Base-by-base conservation (phyloP, 1,284 basidiomycete species). In the Pseudozyma sp. region DNA sequence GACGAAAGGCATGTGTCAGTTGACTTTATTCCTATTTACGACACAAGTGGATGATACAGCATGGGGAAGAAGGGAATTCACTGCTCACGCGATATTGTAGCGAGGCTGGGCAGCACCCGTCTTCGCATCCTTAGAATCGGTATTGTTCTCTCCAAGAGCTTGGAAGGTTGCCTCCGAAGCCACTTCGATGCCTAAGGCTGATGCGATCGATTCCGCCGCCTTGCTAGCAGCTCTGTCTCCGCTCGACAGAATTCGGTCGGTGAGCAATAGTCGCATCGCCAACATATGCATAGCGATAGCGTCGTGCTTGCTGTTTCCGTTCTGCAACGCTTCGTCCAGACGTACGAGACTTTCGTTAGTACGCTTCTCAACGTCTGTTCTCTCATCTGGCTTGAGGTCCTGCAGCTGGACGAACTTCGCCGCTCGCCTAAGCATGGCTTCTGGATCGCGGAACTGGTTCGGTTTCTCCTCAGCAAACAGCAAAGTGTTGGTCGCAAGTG, bases 401-500 rank as follows among this genome's bases (percentile, higher is more conserved):
- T n/a, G 35, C 10, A 55, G 40, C 6, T 66, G 19, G 6, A 59
- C 58, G 35, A 65, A 63, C 13, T 31, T 56, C n/a, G 71, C 71
- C 3, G 77, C 77, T 14, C 77, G 68, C 16, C 77, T 57, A 6
- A 81, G 43, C 6, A 56, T 70, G 9, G 52, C 47, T 35, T 71
- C 71, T 1, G 70, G 66, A 42, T 81, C 80, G n/a, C 75, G 52
- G 69, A 75, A 81, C 53, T 81, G 80, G 44, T 81, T 81, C 34
- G 68, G 68, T 44, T 60, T 70, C 50, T 81, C 80, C n/a, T 74
- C 61, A 8, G 69, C 67, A 45, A 81, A 81, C 7, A 81, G 63
- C 25, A 72, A n/a, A 7, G 60, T 66, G 34, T 60, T 66, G 39
- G 52, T 31, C 5, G 66, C 44, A 5, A 77, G 60, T 3, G 72